Percentiles rank a stretch among this genome's conserved stretches.
phyloP scores from a whole-genome alignment of 2,329 filamentous ascomycete species.

The Alternaria triticina region DNA sequence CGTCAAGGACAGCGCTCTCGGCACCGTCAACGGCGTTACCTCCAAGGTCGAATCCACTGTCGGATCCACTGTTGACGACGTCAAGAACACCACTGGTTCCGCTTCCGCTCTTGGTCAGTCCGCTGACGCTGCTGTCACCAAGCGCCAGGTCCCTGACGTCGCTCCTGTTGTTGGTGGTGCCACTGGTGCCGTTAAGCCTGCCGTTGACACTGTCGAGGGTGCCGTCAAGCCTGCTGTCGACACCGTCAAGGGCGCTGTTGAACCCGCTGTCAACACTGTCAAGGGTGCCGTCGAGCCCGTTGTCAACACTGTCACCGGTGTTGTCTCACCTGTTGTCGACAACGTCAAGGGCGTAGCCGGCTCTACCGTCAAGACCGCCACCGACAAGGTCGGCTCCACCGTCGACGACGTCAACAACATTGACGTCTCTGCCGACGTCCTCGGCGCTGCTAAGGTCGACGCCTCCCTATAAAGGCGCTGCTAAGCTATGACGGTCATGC shows the following conservation, averaged over 20 bases:
- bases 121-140: neutral
- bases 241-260: neutral
- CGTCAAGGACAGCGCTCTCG: neutral
- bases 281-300: neutral
- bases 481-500: neutral
- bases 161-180: neutral
- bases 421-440: neutral
- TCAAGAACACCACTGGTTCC: neutral
- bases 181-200: neutral
- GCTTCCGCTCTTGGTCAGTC: neutral
- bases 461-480: neutral
- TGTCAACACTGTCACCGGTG: neutral
- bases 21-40: neutral
- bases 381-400: neutral
- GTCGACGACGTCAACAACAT: neutral
- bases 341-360: neutral
- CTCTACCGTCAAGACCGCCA: neutral
- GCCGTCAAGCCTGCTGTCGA: neutral
- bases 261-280: neutral
- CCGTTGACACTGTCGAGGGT: neutral
- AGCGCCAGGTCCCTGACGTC: neutral
- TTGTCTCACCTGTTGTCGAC: neutral
- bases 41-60: neutral
- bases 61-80: neutral
- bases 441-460: neutral